Conservation (phyloP, 169 alveolate species). For the Eimeria zaria region DNA sequence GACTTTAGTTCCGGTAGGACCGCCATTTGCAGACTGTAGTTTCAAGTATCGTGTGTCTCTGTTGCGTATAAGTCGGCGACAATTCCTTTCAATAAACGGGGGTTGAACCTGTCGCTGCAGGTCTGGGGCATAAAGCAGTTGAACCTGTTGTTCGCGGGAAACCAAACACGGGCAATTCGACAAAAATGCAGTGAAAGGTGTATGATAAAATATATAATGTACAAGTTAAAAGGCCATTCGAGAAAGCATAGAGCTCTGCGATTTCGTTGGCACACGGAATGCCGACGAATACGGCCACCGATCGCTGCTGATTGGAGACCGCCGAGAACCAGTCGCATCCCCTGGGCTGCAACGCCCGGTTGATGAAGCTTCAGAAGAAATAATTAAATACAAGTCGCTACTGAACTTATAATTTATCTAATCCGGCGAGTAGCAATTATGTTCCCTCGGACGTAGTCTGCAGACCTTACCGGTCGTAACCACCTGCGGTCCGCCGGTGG, state of each 20-base stretch:
- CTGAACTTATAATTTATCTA: not conserved
- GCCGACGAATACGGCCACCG: not conserved
- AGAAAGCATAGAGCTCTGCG: not conserved
- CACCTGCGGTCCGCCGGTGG: not conserved
- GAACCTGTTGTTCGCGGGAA: not conserved
- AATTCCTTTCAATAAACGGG: not conserved
- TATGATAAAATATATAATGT: not conserved
- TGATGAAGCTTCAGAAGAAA: not conserved
- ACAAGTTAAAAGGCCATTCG: not conserved
- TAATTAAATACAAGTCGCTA: not conserved
- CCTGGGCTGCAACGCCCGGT: not conserved
- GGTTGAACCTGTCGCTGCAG: not conserved
- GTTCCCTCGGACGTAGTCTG: not conserved
- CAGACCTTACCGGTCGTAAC: not conserved
- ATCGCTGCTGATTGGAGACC: not conserved
- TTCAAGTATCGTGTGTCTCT: not conserved
- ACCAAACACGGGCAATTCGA: not conserved
- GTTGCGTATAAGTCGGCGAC: not conserved
- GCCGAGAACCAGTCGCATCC: conserved; percentile 9
- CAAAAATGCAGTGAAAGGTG: not conserved
- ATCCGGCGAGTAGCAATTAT: not conserved
- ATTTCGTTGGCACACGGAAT: not conserved
- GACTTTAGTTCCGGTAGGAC: conserved; percentile 64
- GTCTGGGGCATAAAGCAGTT: not conserved
- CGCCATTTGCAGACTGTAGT: conserved; percentile 17